Conservation (phyloP, 73 alveolate genomes). For the Urostyla sp. region DNA sequence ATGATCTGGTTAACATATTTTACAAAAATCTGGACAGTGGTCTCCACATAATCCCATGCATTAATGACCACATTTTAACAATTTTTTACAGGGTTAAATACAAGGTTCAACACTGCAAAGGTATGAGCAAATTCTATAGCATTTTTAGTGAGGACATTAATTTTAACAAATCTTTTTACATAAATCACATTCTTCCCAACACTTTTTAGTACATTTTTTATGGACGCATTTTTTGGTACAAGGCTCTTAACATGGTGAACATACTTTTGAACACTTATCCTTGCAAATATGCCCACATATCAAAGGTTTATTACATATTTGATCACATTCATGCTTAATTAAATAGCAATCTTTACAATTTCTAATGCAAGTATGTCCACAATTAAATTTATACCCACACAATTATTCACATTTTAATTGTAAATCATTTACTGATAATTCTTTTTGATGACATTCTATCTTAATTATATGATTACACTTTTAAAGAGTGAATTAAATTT, state of each 20-base stretch:
- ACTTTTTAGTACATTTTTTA: slow-evolving; percentile 68
- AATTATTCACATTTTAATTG: slow-evolving; percentile 56
- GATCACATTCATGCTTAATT: slow-evolving; percentile 56
- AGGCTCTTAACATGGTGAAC: slow-evolving; percentile 68
- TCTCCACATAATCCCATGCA: slow-evolving; percentile 90
- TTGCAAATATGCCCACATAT: slow-evolving; percentile 83
- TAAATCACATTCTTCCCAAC: slow-evolving; percentile 72
- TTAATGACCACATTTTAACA: slow-evolving; percentile 74
- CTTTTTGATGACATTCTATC: not conserved
- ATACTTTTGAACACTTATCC: slow-evolving; percentile 66
- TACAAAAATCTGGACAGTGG: slow-evolving; percentile 82
- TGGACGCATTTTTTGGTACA: slow-evolving; percentile 77
- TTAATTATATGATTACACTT: slow-evolving; percentile 3
- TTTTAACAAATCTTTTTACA: slow-evolving; percentile 70
- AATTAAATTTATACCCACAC: slow-evolving; percentile 59
- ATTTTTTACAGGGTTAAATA: slow-evolving; percentile 62
- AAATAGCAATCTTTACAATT: slow-evolving; percentile 76
- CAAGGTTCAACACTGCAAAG: slow-evolving; percentile 75
- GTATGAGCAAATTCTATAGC: slow-evolving; percentile 70
- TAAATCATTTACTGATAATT: not conserved
- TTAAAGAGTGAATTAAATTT: not conserved
- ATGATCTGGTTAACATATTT: slow-evolving; percentile 68
- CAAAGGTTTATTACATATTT: slow-evolving; percentile 66
- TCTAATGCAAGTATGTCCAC: slow-evolving; percentile 81
- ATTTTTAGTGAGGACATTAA: slow-evolving; percentile 69